These are phyloP conservation scores for Globisporangium rhizosaccharum DNA, from an alignment of 352 stramenopile genomes.

Conservation along the genomic window DNA sequence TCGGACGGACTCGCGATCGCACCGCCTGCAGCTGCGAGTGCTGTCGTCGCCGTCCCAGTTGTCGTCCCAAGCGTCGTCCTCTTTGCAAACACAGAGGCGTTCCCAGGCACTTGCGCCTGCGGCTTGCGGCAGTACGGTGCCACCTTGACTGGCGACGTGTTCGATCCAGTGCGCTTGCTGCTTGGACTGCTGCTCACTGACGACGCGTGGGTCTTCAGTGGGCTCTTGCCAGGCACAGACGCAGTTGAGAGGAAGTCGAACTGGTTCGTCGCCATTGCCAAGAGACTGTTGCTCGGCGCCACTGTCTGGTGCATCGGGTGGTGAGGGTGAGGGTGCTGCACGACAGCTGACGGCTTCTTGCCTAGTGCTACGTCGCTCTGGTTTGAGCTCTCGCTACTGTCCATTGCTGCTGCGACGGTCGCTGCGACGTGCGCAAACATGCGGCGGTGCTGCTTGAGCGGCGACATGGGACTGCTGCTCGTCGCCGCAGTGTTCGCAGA, in stretches of 20 bases:
- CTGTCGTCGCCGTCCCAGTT: too few species aligned
- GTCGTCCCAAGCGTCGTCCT: background rate
- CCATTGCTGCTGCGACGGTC: conserved; percentile 16
- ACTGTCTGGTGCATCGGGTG: background rate
- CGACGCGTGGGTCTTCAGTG: background rate
- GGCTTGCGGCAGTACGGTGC: background rate
- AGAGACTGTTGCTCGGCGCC: conserved; percentile 18
- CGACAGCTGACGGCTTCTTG: background rate
- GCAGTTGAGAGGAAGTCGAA: conserved; percentile 32
- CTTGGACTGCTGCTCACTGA: too few species aligned
- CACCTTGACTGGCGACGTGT: too few species aligned
- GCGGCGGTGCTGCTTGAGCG: conserved; percentile 41
- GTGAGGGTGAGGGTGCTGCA: background rate
- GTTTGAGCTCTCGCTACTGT: conserved; percentile 3
- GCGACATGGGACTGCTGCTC: conserved; percentile 16
- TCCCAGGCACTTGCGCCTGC: conserved; percentile 2
- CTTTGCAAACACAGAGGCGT: conserved; percentile 6
- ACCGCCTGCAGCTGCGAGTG: too few species aligned
- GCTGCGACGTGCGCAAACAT: conserved; percentile 35
- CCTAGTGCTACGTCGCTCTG: background rate
- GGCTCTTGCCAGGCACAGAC: conserved; percentile 5
- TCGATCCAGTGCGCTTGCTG: too few species aligned
- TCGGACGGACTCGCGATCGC: background rate
- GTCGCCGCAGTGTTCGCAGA: background rate
- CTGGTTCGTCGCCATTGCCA: conserved; percentile 34